Evolutionary conservation across 441 rosid species (phyloP), one percentile per base, ranked within the genome.

Genomic region (Eruca vesicaria): DNA sequence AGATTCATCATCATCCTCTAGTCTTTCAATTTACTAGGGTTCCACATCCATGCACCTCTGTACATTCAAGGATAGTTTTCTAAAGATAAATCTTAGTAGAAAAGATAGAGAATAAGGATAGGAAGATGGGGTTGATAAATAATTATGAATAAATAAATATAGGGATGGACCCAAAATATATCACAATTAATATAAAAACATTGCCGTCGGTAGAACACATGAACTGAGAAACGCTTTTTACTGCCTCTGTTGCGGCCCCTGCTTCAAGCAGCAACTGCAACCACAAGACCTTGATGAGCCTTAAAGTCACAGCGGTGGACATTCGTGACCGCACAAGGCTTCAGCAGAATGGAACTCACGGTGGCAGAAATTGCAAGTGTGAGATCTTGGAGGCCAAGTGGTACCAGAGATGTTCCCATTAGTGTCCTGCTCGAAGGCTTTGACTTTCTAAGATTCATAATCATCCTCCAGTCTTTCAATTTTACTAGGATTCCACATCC

Each of bases 291-390:
- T 58, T 69, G 74, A 19, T 64, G 76, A 74, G 75, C 76, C 64
- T 32, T 70, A 70, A 76, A 61, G 33, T 94, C 99, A 0, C 99
- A 88, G 85, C 97, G 97, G 83, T 92, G 99, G 36, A 94, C 96
- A 48, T 92, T 94, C 99, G 86, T 94, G 98, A 71, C 98, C 98
- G 1, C 98, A 97, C 50, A 94, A 87, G 71, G 97, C 98, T 83
- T 94, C 97, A 58, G 99, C 97, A 1, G 97, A 90, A 56, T 93
- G 88, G 82, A 94, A 94, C 80, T 92, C 99, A 66, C 97, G 87
- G 73, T 93, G 78, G 73, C 99, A 94, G 50, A 94, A 94, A 14
- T 90, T 87, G 85, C 99, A 94, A 63, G 93, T 85, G 74, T 94
- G 92, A 35, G 94, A 94, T 80, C 97, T 81, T 1, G 99, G 99